A percentile compares a stretch with the other conserved stretches of the same genome.
phyloP scores from a whole-genome alignment of 345 rosid genomes.

The Balakata baccata region DNA sequence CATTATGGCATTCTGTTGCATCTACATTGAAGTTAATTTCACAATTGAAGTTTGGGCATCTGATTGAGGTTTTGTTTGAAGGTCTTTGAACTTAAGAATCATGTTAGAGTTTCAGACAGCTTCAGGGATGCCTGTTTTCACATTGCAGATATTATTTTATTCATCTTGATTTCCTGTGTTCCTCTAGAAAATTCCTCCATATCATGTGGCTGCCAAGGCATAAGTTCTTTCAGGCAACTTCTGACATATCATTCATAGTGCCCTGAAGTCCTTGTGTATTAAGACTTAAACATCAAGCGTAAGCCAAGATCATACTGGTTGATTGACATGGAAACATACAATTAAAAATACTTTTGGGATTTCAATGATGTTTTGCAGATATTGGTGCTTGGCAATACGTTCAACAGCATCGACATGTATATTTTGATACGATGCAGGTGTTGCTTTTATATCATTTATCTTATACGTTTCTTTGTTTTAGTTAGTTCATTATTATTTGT shows the following conservation, averaged over 20 bases:
- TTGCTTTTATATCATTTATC: background rate
- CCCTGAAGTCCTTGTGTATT: background rate
- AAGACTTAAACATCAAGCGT: background rate
- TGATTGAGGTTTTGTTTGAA: background rate
- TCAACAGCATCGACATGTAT: conserved; percentile 77
- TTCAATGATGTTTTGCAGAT: conserved; percentile 42
- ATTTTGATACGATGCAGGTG: conserved; percentile 96
- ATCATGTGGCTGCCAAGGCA: background rate
- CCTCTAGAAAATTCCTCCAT: background rate
- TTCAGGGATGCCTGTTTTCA: background rate
- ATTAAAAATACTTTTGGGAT: background rate
- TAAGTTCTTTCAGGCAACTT: background rate
- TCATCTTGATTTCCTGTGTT: background rate
- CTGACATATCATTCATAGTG: background rate
- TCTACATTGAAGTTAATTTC: background rate
- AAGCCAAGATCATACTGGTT: background rate
- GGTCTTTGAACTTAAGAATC: background rate
- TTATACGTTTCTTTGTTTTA: background rate
- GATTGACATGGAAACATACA: background rate
- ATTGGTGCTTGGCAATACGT: conserved; percentile 87
- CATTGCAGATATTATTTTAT: background rate
- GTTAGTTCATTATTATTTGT: background rate
- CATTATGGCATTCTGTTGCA: background rate
- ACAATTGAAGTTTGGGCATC: background rate
- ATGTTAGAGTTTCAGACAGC: background rate